phyloP scores from a whole-genome alignment of 108 stramenopile species.

The Discostella pseudostelligera region DNA sequence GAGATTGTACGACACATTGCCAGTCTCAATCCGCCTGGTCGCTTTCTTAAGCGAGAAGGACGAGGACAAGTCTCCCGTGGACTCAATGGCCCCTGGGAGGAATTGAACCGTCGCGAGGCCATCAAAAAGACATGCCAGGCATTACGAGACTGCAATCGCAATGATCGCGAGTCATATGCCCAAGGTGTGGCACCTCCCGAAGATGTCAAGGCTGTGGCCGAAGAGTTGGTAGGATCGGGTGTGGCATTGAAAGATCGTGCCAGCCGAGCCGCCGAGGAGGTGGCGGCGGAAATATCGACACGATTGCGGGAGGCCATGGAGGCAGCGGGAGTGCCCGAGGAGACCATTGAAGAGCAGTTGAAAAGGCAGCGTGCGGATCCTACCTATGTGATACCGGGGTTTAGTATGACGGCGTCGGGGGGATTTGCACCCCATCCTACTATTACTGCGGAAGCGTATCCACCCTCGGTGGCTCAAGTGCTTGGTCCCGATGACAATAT shows the following conservation, averaged over 20 bases:
- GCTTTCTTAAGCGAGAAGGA: constrained; percentile 72
- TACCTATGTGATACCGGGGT: constrained; percentile 46
- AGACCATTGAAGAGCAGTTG: constrained; percentile 44
- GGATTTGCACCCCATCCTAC: constrained; percentile 27
- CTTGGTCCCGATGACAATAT: constrained; percentile 46
- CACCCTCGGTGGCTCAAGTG: constrained; percentile 18
- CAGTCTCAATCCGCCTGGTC: constrained; percentile 67
- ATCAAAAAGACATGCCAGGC: constrained; percentile 81
- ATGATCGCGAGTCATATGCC: constrained; percentile 73
- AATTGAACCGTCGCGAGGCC: constrained; percentile 52
- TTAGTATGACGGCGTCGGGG: constrained; percentile 29
- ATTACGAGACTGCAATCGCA: constrained; percentile 76
- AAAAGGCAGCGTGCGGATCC: constrained; percentile 36
- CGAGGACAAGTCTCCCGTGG: constrained; percentile 53
- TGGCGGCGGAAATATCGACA: constrained; percentile 32
- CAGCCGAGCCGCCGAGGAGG: constrained; percentile 34
- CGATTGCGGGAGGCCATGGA: constrained; percentile 42
- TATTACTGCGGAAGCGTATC: constrained; percentile 16
- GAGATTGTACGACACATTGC: constrained; percentile 72
- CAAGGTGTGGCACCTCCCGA: constrained; percentile 51
- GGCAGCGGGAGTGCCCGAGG: constrained; percentile 38
- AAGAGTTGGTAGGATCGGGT: constrained; percentile 45
- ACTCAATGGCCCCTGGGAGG: constrained; percentile 75
- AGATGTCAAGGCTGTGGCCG: constrained; percentile 55
- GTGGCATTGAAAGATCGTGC: constrained; percentile 56